phyloP scores from a whole-genome alignment of 2,329 filamentous ascomycete genomes.

The Phoma sp. region DNA sequence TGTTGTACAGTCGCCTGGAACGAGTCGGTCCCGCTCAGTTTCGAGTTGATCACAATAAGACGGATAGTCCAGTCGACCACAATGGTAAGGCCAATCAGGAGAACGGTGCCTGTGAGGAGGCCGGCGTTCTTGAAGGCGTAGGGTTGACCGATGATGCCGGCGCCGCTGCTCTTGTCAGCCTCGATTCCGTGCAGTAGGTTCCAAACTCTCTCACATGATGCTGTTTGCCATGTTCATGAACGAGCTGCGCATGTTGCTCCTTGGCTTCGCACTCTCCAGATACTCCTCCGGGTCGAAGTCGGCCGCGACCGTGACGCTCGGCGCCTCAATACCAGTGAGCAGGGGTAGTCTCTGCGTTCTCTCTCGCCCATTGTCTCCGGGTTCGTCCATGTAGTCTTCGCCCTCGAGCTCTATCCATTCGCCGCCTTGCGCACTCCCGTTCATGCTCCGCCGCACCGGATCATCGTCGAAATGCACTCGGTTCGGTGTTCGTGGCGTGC shows the following conservation, averaged over 20 bases:
- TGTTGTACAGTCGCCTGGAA: constrained; percentile 96
- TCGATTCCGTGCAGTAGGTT: background rate
- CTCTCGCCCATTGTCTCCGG: constrained; percentile 46
- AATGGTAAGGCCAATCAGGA: constrained; percentile 80
- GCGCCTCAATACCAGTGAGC: constrained; percentile 82
- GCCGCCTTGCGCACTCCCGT: constrained; percentile 37
- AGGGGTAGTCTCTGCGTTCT: constrained; percentile 68
- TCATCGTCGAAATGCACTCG: constrained; percentile 73
- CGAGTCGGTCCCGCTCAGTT: constrained; percentile 89
- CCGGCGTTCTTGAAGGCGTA: constrained; percentile 97
- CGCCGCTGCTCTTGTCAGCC: constrained; percentile 54
- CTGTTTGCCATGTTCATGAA: constrained; percentile 99
- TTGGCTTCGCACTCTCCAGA: constrained; percentile 71
- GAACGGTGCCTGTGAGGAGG: constrained; percentile 76
- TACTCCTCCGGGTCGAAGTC: constrained; percentile 65
- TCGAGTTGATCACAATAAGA: constrained; percentile 96
- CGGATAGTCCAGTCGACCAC: constrained; percentile 97
- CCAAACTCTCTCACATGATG: constrained; percentile 68
- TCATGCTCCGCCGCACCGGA: constrained; percentile 41
- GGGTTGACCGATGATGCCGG: constrained; percentile 78
- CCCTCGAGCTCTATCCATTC: constrained; percentile 62
- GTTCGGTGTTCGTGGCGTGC: constrained; percentile 69
- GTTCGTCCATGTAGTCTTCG: constrained; percentile 64
- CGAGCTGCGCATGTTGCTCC: constrained; percentile 82
- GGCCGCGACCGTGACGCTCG: constrained; percentile 73